phyloP scores from a whole-genome alignment of 2,329 filamentous ascomycete species.

The Falciphora oryzae region DNA sequence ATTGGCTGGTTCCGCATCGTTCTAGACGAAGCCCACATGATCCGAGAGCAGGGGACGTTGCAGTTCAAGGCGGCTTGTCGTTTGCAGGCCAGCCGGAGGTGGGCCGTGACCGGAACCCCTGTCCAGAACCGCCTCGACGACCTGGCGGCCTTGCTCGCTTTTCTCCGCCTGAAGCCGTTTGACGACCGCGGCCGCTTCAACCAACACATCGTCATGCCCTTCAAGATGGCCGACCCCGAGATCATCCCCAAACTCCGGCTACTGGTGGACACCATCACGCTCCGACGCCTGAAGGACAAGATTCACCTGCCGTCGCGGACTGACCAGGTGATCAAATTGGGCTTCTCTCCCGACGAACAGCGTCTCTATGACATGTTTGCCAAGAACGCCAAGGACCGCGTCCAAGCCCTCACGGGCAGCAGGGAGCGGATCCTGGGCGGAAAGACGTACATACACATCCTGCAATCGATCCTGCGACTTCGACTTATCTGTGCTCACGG shows the following conservation, averaged over 20 bases:
- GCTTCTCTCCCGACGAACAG: conserved; percentile 70
- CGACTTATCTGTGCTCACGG: conserved; percentile 90
- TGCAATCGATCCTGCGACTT: conserved; percentile 85
- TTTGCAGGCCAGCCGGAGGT: conserved; percentile 73
- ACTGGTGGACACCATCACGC: conserved; percentile 88
- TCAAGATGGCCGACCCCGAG: conserved; percentile 79
- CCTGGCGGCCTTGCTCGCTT: conserved; percentile 78
- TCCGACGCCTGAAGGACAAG: conserved; percentile 86
- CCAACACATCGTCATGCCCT: conserved; percentile 74
- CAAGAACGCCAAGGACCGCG: conserved; percentile 71
- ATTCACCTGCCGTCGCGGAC: conserved; percentile 72
- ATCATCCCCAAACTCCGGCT: conserved; percentile 81
- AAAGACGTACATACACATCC: conserved; percentile 86
- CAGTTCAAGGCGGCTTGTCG: conserved; percentile 82
- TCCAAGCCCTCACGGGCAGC: conserved; percentile 65
- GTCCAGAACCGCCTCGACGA: conserved; percentile 93
- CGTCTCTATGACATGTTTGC: conserved; percentile 80
- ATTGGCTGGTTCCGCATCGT: conserved; percentile 93
- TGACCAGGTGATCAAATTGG: conserved; percentile 67
- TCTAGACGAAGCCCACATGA: conserved; percentile 90
- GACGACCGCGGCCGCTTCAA: conserved; percentile 71
- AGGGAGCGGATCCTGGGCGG: conserved; percentile 66
- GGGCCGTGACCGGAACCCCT: conserved; percentile 96
- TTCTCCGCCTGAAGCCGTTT: conserved; percentile 80
- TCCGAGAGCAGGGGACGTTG: conserved; percentile 75